Conservation (phyloP, 352 stramenopile species). For the Globisporangium nagaii region DNA sequence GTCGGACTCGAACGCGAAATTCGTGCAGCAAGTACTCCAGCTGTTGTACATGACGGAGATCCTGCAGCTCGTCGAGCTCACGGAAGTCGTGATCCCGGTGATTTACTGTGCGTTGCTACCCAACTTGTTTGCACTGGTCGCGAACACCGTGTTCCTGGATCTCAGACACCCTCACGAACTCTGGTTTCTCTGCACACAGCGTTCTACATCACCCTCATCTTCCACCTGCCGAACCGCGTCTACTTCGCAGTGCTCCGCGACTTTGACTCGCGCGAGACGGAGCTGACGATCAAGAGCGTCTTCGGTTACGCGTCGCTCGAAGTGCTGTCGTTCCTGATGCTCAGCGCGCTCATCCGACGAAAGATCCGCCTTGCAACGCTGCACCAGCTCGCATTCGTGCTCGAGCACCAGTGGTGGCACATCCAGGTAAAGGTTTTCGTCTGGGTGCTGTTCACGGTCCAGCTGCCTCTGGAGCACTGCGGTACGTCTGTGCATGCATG, state of each 20-base stretch:
- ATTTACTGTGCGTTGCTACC: conserved; percentile 18
- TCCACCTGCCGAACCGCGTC: conserved; percentile 1
- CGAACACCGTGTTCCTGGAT: no score
- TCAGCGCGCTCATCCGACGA: conserved; percentile 9
- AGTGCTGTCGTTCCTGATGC: conserved; percentile 8
- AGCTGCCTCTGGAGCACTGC: background rate
- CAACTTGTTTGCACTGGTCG: no score
- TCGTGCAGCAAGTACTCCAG: conserved; percentile 1
- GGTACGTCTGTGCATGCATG: no score
- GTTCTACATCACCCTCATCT: background rate
- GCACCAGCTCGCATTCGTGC: conserved; percentile 15
- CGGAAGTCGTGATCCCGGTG: conserved; percentile 14
- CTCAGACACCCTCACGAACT: no score
- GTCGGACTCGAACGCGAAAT: background rate
- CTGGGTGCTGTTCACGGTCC: conserved; percentile 7
- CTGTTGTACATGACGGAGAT: conserved; percentile 16
- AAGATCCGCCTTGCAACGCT: conserved; percentile 15
- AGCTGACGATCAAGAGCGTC: conserved; percentile 1
- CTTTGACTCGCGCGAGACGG: background rate
- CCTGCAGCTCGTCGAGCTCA: conserved; percentile 15
- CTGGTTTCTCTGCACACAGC: no score
- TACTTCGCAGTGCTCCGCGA: background rate
- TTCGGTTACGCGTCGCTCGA: conserved; percentile 18
- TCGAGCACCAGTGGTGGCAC: conserved; percentile 17
- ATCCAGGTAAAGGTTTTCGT: conserved; percentile 18